These are phyloP conservation scores for Cutaneotrichosporon sp. DNA, from an alignment of 1,284 basidiomycete genomes.

Conservation along the genomic window DNA sequence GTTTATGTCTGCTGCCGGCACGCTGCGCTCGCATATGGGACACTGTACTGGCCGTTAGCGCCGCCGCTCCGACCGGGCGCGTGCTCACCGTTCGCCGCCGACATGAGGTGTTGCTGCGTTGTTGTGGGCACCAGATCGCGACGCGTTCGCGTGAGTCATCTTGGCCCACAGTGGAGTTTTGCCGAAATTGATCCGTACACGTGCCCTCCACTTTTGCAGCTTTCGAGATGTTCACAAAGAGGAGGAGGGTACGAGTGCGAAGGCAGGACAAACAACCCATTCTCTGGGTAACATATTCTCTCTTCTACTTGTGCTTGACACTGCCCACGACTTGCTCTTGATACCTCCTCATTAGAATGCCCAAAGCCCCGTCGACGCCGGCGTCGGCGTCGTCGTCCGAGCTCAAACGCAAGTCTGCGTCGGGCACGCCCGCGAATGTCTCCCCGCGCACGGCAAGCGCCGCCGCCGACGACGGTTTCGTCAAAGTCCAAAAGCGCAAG, in stretches of 20 bases:
- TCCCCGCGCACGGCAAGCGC: neutral
- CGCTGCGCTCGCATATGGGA: slow-evolving; percentile 39
- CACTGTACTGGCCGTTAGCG: slow-evolving; percentile 28
- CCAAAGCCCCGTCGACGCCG: too few species aligned
- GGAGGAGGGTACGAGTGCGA: too few species aligned
- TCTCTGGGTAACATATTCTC: too few species aligned
- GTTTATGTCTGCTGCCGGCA: slow-evolving; percentile 43
- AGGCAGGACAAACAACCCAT: too few species aligned
- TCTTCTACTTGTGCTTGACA: too few species aligned
- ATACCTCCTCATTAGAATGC: too few species aligned
- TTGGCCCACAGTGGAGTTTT: neutral
- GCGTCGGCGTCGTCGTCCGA: neutral
- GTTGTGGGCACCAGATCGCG: neutral
- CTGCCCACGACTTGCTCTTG: neutral
- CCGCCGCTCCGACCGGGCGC: neutral
- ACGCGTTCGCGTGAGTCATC: neutral
- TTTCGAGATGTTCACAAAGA: neutral
- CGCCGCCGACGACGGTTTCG: slow-evolving; percentile 53
- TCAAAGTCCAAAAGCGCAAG: slow-evolving; percentile 66
- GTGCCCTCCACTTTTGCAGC: neutral
- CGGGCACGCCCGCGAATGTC: neutral
- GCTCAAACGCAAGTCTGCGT: slow-evolving; percentile 4
- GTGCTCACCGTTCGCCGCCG: neutral
- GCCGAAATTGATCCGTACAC: neutral
- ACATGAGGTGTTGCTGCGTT: neutral